These are phyloP conservation scores for Vitellaria paradoxa DNA, from an alignment of 179 eudicot genomes.

Conservation along the genomic window DNA sequence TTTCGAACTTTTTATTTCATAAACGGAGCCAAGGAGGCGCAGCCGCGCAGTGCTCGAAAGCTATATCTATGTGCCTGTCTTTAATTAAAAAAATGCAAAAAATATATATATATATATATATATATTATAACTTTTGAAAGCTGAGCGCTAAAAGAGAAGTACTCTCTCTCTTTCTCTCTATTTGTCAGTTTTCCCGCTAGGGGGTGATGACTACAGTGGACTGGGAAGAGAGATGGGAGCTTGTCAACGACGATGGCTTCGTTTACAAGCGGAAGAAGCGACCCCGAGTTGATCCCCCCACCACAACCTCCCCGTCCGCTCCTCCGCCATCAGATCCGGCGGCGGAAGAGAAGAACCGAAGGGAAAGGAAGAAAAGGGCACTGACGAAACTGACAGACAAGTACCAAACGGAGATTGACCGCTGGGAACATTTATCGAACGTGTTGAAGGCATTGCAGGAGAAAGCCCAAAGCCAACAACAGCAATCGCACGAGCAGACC, in stretches of 20 bases:
- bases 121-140: no score
- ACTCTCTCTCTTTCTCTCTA: not conserved
- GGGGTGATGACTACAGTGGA: constrained; percentile 12
- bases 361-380: constrained; percentile 30
- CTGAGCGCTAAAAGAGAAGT: not conserved
- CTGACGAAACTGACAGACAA: constrained; percentile 41
- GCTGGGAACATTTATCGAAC: constrained; percentile 68
- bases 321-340: constrained; percentile 54
- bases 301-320: constrained; percentile 24
- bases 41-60: no score
- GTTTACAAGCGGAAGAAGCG: constrained; percentile 65
- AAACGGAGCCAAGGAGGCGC: no score
- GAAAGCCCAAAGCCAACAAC: constrained; percentile 20
- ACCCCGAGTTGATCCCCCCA: constrained; percentile 28
- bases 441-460: constrained; percentile 39
- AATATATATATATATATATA: no score
- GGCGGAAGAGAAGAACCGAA: constrained; percentile 28
- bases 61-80: no score
- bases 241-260: constrained; percentile 61
- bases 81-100: no score
- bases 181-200: not conserved
- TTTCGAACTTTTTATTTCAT: no score
- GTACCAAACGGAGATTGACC: constrained; percentile 49
- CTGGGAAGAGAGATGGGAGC: constrained; percentile 56
- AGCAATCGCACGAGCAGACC: not conserved